A percentile compares a stretch with the other conserved stretches of the same genome.
These are phyloP conservation scores for Plasmodium sp. DNA, from an alignment of 169 alveolate genomes.

Conservation along the genomic window DNA sequence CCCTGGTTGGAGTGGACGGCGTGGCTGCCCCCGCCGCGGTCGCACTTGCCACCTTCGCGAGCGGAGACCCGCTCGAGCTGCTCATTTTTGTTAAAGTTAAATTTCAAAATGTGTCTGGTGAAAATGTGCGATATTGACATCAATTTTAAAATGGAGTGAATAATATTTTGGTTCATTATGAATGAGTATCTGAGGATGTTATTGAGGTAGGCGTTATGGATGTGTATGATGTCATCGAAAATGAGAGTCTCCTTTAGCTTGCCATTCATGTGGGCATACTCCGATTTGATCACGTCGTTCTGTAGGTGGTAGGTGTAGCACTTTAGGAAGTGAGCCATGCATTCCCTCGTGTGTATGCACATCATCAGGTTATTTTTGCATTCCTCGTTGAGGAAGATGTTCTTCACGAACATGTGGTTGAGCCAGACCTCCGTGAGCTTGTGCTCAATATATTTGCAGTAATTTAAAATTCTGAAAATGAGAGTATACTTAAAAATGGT, in stretches of 20 bases:
- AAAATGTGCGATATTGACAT: constrained; percentile 77
- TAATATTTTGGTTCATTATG: constrained; percentile 67
- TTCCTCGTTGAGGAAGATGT: constrained; percentile 76
- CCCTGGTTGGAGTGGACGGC: not conserved
- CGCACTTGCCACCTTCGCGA: not conserved
- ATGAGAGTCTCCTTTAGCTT: constrained; percentile 56
- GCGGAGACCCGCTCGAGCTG: constrained; percentile 7
- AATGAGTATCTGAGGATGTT: constrained; percentile 69
- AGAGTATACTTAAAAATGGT: constrained; percentile 77
- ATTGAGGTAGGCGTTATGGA: constrained; percentile 76
- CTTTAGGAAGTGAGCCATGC: constrained; percentile 79
- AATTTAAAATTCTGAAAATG: constrained; percentile 75
- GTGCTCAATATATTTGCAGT: constrained; percentile 79
- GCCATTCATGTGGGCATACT: constrained; percentile 54
- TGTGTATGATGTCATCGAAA: constrained; percentile 62
- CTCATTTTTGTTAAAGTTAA: constrained; percentile 64
- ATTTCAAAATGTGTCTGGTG: constrained; percentile 77
- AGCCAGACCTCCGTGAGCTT: constrained; percentile 77
- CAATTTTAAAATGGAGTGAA: constrained; percentile 59
- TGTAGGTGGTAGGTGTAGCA: constrained; percentile 72
- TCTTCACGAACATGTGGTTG: constrained; percentile 78
- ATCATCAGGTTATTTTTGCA: constrained; percentile 77
- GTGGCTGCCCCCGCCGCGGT: not conserved
- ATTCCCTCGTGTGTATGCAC: constrained; percentile 77
- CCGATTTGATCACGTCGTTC: constrained; percentile 77